These are phyloP conservation scores for Kodamaea fukazawae DNA, from an alignment of 805 yeast genomes.

Conservation along the genomic window DNA sequence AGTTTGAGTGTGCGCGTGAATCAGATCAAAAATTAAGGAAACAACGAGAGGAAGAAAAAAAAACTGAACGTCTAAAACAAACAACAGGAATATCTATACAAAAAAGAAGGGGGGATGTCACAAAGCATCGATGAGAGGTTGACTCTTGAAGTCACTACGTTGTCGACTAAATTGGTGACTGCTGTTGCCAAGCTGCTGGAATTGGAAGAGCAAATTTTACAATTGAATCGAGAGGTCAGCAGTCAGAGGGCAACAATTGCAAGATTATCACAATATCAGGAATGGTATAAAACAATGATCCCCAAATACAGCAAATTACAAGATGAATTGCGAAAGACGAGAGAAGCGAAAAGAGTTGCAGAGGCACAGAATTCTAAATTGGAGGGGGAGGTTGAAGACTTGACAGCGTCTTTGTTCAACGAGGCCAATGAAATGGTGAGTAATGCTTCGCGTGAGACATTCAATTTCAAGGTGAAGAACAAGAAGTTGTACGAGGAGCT, in stretches of 20 bases:
- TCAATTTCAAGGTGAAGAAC: conserved; percentile 58
- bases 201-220: conserved; percentile 48
- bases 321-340: conserved; percentile 21
- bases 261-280: conserved; percentile 18
- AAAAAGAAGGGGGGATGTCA: conserved; percentile 6
- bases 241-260: conserved; percentile 23
- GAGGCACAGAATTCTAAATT: conserved; percentile 59
- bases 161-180: conserved; percentile 60
- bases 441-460: conserved; percentile 67
- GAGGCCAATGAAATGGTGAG: conserved; percentile 87
- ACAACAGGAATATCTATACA: too few species aligned
- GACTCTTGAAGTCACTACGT: conserved; percentile 51
- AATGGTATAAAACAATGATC: conserved; percentile 26
- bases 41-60: too few species aligned
- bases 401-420: conserved; percentile 71
- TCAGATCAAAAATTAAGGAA: too few species aligned
- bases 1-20: too few species aligned
- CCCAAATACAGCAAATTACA: conserved; percentile 31
- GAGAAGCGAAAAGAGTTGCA: conserved; percentile 42
- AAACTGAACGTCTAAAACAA: too few species aligned
- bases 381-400: conserved; percentile 74
- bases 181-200: conserved; percentile 56
- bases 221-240: conserved; percentile 36
- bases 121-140: conserved; percentile 35
- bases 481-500: conserved; percentile 50